A percentile compares a stretch with the other conserved stretches of the same genome.
Evolutionary conservation across 1,139 yeast genomes (phyloP).

Genomic region (Yamadazyma pseudoaaseri): DNA sequence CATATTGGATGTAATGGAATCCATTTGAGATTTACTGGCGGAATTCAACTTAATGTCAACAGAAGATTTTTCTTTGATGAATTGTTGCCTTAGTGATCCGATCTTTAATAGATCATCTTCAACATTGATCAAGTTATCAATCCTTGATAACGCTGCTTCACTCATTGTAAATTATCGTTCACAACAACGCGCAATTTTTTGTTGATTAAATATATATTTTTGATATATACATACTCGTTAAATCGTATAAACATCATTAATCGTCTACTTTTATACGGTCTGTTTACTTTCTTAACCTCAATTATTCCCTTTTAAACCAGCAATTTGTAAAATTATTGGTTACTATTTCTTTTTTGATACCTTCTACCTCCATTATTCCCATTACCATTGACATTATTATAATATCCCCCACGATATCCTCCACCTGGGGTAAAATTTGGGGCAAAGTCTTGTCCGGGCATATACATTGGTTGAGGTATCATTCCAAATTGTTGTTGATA

Average conservation of each 20-base stretch:
- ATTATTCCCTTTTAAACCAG: background rate
- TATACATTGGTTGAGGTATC: slow-evolving; percentile 34
- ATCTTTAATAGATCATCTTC: slow-evolving; percentile 64
- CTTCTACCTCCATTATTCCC: slow-evolving; percentile 9
- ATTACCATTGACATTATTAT: slow-evolving; percentile 11
- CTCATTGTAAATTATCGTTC: slow-evolving; percentile 24
- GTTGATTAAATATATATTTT: slow-evolving; percentile 1
- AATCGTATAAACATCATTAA: slow-evolving; percentile 3
- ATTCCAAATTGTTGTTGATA: slow-evolving; percentile 34
- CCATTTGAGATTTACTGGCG: slow-evolving; percentile 61
- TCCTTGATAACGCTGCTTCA: slow-evolving; percentile 43
- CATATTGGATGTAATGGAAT: slow-evolving; percentile 45
- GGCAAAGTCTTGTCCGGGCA: slow-evolving; percentile 31
- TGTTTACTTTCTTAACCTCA: background rate
- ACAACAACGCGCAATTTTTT: background rate
- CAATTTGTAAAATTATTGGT: slow-evolving; percentile 2
- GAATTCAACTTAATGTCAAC: slow-evolving; percentile 70
- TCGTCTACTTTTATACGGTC: slow-evolving; percentile 2
- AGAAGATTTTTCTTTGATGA: slow-evolving; percentile 66
- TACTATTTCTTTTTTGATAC: slow-evolving; percentile 8
- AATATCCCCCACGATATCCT: slow-evolving; percentile 4
- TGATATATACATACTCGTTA: slow-evolving; percentile 2
- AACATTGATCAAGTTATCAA: slow-evolving; percentile 44
- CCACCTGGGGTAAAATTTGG: background rate
- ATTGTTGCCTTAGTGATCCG: slow-evolving; percentile 53